Base-by-base conservation (phyloP, 1,284 basidiomycete species). In the Sparassis latifolia region DNA sequence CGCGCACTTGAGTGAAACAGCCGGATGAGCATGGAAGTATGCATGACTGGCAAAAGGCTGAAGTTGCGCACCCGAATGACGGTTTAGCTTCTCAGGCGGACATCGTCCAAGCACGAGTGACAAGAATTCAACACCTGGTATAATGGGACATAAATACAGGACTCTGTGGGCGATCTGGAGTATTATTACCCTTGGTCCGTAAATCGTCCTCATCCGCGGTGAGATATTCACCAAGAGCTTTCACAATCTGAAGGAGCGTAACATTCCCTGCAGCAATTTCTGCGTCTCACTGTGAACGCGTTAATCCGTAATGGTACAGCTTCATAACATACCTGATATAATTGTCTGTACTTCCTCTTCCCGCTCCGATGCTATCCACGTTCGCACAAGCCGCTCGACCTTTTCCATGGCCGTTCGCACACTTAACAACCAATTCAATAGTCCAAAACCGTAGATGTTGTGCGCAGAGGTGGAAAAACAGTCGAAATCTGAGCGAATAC, bases 231-330 rank as follows among this genome's bases (percentile, higher is more conserved):
- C 91, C 92, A 0, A 97, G 76, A 27, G 84, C 82, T 61, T 90
- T 91, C 10, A 98, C 92, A n/a, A 98, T 70, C 51, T 85, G 77
- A 2, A 97, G 73, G 4, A 97, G 72, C n/a, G 81, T 78, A 30
- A 78, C 68, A 12, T 72, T 66, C 32, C 82, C 82, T 52, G 69
- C 71, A 28, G 80, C 77, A 56, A 94, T 79, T 59, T 82, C 92
- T 93, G 67, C 48, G 51, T 45, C 33, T 45, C 49, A 48, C 20
- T 31, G 50, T 33, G 20, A 40, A 33, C 32, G 28, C 9, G 2
- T 12, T 12, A 28, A 10, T 27, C 35, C 28, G 53, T 57, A 49
- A 55, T 49, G 53, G 40, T 52, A 43, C 33, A 49, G 42, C 20
- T 47, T 38, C 51, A 43, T 53, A 35, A 61, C 68, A 20, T 72